Conservation (phyloP, 345 rosid genomes). For the Euclidium syriacum region DNA sequence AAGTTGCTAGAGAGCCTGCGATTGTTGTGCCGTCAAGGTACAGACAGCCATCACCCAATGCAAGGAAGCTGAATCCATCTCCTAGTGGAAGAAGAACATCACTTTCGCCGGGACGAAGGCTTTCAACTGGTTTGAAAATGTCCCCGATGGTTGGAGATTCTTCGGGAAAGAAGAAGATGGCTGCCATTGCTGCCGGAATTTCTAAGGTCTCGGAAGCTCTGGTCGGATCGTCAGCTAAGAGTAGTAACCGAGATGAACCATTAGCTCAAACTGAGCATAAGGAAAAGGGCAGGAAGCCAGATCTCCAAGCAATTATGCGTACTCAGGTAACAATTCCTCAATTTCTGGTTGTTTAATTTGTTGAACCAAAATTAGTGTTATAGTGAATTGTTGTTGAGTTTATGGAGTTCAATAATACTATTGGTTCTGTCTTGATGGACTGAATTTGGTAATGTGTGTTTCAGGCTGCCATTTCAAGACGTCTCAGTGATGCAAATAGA, state of each 20-base stretch:
- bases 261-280: slow-evolving; percentile 38
- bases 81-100: slow-evolving; percentile 67
- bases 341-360: neutral
- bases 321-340: slow-evolving; percentile 53
- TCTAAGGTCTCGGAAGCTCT: slow-evolving; percentile 67
- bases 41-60: slow-evolving; percentile 81
- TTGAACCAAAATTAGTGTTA: neutral
- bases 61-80: slow-evolving; percentile 64
- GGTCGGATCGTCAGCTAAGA: slow-evolving; percentile 44
- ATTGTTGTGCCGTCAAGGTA: slow-evolving; percentile 93
- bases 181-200: slow-evolving; percentile 54
- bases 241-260: slow-evolving; percentile 52
- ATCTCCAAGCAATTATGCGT: slow-evolving; percentile 67
- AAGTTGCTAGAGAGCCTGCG: slow-evolving; percentile 61
- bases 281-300: slow-evolving; percentile 47
- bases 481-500: slow-evolving; percentile 64
- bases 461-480: slow-evolving; percentile 93
- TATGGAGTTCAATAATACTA: neutral
- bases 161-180: slow-evolving; percentile 75
- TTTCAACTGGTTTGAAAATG: slow-evolving; percentile 66
- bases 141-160: slow-evolving; percentile 69
- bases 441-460: neutral
- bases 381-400: neutral
- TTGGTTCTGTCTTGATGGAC: neutral
- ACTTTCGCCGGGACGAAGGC: slow-evolving; percentile 74